phyloP scores from a whole-genome alignment of 495 filamentous ascomycete species.

The Aspergillus cavernicola region DNA sequence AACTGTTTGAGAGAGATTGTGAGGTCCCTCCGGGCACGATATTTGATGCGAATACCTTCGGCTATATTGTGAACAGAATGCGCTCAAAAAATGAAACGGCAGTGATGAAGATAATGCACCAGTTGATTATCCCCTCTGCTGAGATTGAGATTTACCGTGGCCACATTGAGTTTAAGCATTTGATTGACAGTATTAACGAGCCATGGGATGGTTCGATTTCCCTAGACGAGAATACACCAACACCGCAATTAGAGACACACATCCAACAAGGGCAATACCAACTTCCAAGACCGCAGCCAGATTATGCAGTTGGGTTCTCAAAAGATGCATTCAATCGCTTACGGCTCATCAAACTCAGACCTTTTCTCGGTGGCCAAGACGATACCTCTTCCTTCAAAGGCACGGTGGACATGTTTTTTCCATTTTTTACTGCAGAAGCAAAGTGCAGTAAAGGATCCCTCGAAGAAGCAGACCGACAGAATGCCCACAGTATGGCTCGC shows the following conservation, averaged over 20 bases:
- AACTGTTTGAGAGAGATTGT: background rate
- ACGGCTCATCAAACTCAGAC: background rate
- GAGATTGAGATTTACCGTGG: background rate
- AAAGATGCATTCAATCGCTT: background rate
- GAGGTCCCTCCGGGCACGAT: background rate
- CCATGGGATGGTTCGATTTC: background rate
- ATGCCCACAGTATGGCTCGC: background rate
- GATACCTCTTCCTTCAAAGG: background rate
- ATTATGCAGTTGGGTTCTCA: background rate
- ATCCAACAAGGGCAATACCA: background rate
- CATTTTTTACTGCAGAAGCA: background rate
- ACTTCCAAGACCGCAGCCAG: background rate
- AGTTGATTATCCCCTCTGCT: background rate
- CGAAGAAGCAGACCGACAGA: background rate
- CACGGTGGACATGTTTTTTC: background rate
- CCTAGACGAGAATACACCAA: no score
- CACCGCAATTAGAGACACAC: no score
- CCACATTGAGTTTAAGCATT: background rate
- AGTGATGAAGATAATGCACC: background rate
- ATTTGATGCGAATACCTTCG: background rate
- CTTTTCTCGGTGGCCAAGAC: background rate
- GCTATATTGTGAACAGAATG: no score
- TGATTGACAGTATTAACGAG: background rate
- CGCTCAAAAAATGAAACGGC: background rate
- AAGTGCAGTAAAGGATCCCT: background rate